Evolutionary conservation across 192 early-diverging fungal species (phyloP), one percentile per base, ranked within the genome.

Genomic region (Coemansia sp.): DNA sequence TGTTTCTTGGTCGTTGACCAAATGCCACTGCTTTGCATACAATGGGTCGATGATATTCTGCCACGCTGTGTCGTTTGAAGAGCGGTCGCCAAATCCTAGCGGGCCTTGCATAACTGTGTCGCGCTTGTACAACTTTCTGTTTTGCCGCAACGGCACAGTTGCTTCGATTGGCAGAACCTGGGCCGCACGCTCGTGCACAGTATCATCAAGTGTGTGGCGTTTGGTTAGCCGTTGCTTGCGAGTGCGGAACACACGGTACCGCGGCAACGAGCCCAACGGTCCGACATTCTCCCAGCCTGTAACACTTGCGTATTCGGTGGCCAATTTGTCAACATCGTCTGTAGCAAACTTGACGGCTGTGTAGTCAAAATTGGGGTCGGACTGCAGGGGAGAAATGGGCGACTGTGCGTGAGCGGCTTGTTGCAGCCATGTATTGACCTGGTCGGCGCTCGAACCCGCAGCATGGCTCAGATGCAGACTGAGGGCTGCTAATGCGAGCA

Each of bases 1-100:
- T 1, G 63, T 55, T 49, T 81, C 59, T 4, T 65, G 54, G 0
- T 61, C 64, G 59, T 89, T 91, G 56, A 78, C 66, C 73, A 88
- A 68, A 35, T 75, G 78, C 70, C 84, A 85, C 62, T 85, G 84
- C 57, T 69, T 57, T 16, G 20, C 16, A 45, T 68, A 82, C 32
- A 73, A 49, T 16, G 84, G 84, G 54, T 85, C 84, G 3, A 7
- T 26, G 26, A 79, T 79, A 6, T 73, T 57, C 24, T 38, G 67
- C 77, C 77, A 80, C 18, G 26, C 57, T 2, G 55, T 59, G 45
- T 60, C 61, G 29, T 41, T 26, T 0, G 47, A 20, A 13, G 20
- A 1, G 3, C 61, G 23, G 14, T 69, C 61, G 49, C 75, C 73
- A 54, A 74, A 60, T 2, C 52, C 63, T 8, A 47, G 29, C 0